Conservation (phyloP, 306 rosid species). For the Gastrolobium bilobum region DNA sequence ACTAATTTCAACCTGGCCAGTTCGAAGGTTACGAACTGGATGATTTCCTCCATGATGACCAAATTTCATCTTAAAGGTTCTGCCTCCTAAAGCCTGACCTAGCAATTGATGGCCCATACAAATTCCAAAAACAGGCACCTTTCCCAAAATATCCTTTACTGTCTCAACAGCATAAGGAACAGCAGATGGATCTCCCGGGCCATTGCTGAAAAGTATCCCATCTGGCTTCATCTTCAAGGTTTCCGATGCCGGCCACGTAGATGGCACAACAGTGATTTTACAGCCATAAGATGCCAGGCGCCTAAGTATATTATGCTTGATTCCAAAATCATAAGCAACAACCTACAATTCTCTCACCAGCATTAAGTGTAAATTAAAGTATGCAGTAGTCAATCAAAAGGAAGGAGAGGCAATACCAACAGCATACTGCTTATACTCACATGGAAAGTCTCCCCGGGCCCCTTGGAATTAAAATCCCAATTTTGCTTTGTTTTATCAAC, state of each 20-base stretch:
- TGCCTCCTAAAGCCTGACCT: conserved; percentile 97
- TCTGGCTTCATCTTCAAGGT: conserved; percentile 83
- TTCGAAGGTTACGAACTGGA: conserved; percentile 83
- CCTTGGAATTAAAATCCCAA: conserved; percentile 70
- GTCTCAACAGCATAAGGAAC: conserved; percentile 97
- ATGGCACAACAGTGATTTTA: conserved; percentile 91
- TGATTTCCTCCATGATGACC: conserved; percentile 99
- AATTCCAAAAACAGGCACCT: conserved; percentile 93
- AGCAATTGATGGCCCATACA: conserved; percentile 99
- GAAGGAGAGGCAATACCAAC: not conserved
- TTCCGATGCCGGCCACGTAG: conserved; percentile 90
- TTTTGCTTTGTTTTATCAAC: conserved; percentile 71
- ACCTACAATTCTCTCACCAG: conserved; percentile 61
- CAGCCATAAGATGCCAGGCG: conserved; percentile 92
- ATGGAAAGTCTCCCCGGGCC: conserved; percentile 62
- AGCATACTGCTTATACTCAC: conserved; percentile 54
- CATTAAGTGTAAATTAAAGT: conserved; percentile 21
- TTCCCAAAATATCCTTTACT: conserved; percentile 83
- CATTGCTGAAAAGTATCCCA: conserved; percentile 94
- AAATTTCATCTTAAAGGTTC: conserved; percentile 94
- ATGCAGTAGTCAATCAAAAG: not conserved
- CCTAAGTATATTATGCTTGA: conserved; percentile 92
- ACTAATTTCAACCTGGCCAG: conserved; percentile 87
- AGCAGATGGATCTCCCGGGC: conserved; percentile 97
- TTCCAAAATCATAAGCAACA: conserved; percentile 96